Evolutionary conservation across 345 rosid genomes (phyloP).

Genomic region (Brassica carinata): DNA sequence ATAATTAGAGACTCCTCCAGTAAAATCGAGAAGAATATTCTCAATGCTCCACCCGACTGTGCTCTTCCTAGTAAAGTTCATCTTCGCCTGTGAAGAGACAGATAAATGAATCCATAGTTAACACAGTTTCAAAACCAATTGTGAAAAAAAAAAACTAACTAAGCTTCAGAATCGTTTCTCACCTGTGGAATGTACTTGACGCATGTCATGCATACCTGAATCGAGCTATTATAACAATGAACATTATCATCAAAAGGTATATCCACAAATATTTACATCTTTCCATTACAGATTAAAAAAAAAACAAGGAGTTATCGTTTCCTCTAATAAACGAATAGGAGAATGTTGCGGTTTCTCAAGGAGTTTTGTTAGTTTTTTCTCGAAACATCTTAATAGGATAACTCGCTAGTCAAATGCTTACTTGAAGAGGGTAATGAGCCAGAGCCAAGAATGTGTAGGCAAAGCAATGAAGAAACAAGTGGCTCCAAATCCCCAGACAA

Average conservation of each 20-base stretch:
- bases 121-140: background rate
- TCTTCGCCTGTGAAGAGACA: conserved; percentile 54
- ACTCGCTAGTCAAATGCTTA: conserved; percentile 42
- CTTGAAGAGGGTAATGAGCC: conserved; percentile 83
- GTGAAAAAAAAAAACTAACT: background rate
- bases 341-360: background rate
- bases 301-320: background rate
- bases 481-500: conserved; percentile 65
- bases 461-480: conserved; percentile 77
- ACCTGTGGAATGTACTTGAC: conserved; percentile 95
- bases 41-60: conserved; percentile 94
- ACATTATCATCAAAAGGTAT: background rate
- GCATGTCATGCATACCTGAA: conserved; percentile 82
- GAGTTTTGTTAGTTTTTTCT: background rate
- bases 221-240: conserved; percentile 61
- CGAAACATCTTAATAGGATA: background rate
- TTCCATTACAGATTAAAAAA: background rate
- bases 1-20: conserved; percentile 73
- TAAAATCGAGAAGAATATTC: conserved; percentile 81
- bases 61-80: conserved; percentile 87
- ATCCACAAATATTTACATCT: background rate
- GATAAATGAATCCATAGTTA: conserved; percentile 9
- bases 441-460: conserved; percentile 77
- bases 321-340: too few species aligned
- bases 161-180: conserved; percentile 19